Evolutionary conservation across 148 eudicot species (phyloP).

Genomic region (Gaultheria prostrata): DNA sequence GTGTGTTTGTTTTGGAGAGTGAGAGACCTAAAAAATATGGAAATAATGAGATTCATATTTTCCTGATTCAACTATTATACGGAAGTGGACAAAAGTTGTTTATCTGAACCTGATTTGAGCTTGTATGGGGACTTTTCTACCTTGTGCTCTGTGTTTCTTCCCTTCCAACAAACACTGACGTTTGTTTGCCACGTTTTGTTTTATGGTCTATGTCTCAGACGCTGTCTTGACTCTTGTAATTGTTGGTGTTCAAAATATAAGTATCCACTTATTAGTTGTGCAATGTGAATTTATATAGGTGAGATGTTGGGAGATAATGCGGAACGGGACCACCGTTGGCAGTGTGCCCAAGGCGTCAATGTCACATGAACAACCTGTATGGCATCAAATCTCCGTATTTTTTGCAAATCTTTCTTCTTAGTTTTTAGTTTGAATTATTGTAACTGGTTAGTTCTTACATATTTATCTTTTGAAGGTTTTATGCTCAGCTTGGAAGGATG

Average conservation of each 20-base stretch:
- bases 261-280: neutral
- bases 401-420: neutral
- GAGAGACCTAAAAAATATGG: neutral
- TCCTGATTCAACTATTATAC: neutral
- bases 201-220: neutral
- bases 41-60: neutral
- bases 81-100: neutral
- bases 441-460: constrained; percentile 6
- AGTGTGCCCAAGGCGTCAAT: constrained; percentile 72
- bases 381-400: neutral
- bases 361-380: constrained; percentile 89
- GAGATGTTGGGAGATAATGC: constrained; percentile 85
- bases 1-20: neutral
- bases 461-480: constrained; percentile 48
- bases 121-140: neutral
- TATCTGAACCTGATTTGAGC: neutral
- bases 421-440: neutral
- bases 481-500: constrained; percentile 97
- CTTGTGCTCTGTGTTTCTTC: neutral
- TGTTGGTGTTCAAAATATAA: neutral
- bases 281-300: constrained; percentile 38
- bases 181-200: neutral
- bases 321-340: constrained; percentile 48
- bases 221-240: neutral
- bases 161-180: no score